A percentile compares a stretch with the other conserved stretches of the same genome.
These are phyloP conservation scores for Cytospora piceicola DNA, from an alignment of 2,329 filamentous ascomycete species.

Conservation along the genomic window DNA sequence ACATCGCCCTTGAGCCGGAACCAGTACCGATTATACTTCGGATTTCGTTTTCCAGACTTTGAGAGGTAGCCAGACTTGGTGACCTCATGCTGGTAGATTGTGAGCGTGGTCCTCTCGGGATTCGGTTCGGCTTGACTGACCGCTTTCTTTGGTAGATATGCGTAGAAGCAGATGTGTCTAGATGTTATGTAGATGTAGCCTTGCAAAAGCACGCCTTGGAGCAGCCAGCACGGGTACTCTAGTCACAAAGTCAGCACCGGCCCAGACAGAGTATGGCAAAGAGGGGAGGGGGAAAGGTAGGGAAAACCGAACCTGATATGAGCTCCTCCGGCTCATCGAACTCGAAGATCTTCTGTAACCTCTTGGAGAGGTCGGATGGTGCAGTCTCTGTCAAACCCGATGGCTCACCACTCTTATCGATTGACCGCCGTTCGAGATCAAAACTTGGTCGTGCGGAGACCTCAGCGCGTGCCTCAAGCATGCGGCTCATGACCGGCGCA, in stretches of 20 bases:
- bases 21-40: conserved; percentile 89
- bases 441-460: conserved; percentile 63
- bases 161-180: conserved; percentile 94
- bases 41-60: conserved; percentile 87
- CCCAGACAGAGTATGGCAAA: background rate
- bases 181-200: conserved; percentile 96
- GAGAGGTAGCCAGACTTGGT: conserved; percentile 86
- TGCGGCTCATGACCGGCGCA: conserved; percentile 76
- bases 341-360: conserved; percentile 82
- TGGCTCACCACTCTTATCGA: conserved; percentile 41
- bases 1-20: conserved; percentile 92
- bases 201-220: conserved; percentile 89
- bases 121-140: conserved; percentile 50
- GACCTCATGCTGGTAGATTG: conserved; percentile 62
- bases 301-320: conserved; percentile 63
- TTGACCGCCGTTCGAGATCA: conserved; percentile 54
- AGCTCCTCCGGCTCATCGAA: conserved; percentile 84
- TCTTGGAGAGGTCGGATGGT: conserved; percentile 66
- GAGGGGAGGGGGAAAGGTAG: background rate
- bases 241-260: conserved; percentile 31
- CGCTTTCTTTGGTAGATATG: conserved; percentile 92
- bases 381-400: conserved; percentile 43
- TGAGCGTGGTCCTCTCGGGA: conserved; percentile 11
- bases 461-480: conserved; percentile 72
- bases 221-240: conserved; percentile 92